Evolutionary conservation across 352 stramenopile genomes (phyloP).

Genomic region (Globisporangium sylvaticum): DNA sequence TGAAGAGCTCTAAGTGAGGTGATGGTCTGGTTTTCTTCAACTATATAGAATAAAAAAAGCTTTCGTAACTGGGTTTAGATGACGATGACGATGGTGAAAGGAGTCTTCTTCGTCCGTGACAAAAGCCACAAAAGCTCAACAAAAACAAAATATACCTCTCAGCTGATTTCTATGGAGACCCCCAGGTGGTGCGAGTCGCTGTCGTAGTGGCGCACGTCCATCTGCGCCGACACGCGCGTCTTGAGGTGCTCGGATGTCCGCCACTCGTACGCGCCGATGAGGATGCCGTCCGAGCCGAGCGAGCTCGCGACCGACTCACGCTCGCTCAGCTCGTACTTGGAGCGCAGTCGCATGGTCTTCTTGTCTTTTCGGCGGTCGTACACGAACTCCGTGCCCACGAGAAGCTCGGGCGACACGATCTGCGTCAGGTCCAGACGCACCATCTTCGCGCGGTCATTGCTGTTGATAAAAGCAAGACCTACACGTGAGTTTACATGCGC

Average conservation of each 20-base stretch:
- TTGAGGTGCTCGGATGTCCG: constrained; percentile 68
- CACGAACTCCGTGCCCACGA: constrained; percentile 60
- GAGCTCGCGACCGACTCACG: constrained; percentile 53
- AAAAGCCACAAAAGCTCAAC: constrained; percentile 7
- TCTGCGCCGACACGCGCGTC: constrained; percentile 69
- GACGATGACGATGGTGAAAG: neutral
- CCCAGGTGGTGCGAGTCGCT: constrained; percentile 81
- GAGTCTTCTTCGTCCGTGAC: neutral
- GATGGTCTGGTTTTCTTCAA: constrained; percentile 1
- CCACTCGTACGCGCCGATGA: constrained; percentile 77
- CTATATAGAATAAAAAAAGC: constrained; percentile 5
- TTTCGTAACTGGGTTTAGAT: neutral
- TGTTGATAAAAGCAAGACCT: constrained; percentile 14
- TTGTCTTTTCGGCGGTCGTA: constrained; percentile 71
- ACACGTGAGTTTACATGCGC: neutral
- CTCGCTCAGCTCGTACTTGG: constrained; percentile 45
- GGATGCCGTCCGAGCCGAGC: constrained; percentile 68
- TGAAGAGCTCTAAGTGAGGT: neutral
- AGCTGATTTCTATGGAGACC: constrained; percentile 82
- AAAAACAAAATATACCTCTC: constrained; percentile 17
- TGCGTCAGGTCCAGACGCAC: constrained; percentile 63
- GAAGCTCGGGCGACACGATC: constrained; percentile 42
- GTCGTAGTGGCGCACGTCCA: constrained; percentile 81
- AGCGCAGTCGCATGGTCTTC: constrained; percentile 51
- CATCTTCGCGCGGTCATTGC: constrained; percentile 62